Percentiles rank a stretch among this genome's conserved stretches.
Evolutionary conservation across 2,329 filamentous ascomycete species (phyloP).

Genomic region (Coniochaeta sp.): DNA sequence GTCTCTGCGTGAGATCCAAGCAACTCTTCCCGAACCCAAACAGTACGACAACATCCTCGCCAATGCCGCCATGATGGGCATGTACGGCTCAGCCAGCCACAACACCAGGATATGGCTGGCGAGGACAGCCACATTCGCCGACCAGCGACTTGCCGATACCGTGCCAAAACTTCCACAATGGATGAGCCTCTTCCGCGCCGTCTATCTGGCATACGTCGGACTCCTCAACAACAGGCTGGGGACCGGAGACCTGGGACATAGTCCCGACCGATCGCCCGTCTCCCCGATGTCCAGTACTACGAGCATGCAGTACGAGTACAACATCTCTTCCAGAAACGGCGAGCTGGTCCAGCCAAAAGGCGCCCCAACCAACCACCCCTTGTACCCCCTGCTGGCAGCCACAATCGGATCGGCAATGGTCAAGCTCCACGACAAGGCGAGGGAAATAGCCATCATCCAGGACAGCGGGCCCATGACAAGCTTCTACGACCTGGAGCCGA

Average conservation of each 20-base stretch:
- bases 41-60: conserved; percentile 27
- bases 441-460: not conserved
- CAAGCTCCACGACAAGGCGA: conserved; percentile 10
- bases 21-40: conserved; percentile 19
- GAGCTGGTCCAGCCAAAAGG: not conserved
- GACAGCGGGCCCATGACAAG: not conserved
- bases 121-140: conserved; percentile 11
- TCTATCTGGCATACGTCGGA: conserved; percentile 24
- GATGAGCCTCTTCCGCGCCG: conserved; percentile 29
- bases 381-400: conserved; percentile 13
- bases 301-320: not conserved
- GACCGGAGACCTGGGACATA: conserved; percentile 6
- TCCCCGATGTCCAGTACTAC: not conserved
- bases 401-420: conserved; percentile 11
- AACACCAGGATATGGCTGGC: conserved; percentile 25
- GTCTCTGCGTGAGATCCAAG: conserved; percentile 29
- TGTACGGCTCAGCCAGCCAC: conserved; percentile 31
- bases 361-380: conserved; percentile 5
- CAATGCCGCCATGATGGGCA: conserved; percentile 33
- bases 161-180: conserved; percentile 26
- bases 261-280: conserved; percentile 1
- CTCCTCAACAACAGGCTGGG: conserved; percentile 14
- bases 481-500: not conserved
- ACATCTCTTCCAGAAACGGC: not conserved
- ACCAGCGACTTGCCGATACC: conserved; percentile 16